Percentiles rank a stretch among this genome's conserved stretches.
phyloP scores from a whole-genome alignment of 805 yeast genomes.

The Pichia gijzeniarum region DNA sequence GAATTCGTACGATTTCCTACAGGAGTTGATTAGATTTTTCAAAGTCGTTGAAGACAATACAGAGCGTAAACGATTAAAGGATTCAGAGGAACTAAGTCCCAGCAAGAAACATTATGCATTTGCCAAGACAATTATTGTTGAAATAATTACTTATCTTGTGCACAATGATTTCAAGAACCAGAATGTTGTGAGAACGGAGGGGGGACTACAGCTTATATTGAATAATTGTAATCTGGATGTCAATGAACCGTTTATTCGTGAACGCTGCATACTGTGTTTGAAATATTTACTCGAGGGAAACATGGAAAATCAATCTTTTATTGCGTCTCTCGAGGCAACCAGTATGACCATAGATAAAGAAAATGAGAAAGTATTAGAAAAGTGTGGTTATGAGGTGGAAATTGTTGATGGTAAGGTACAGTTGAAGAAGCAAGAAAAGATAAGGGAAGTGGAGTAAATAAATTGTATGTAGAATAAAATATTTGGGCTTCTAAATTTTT shows the following conservation, averaged over 20 bases:
- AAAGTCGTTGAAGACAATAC: slow-evolving; percentile 37
- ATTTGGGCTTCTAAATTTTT: neutral
- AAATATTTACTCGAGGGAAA: slow-evolving; percentile 63
- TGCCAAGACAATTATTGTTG: slow-evolving; percentile 60
- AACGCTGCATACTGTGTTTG: slow-evolving; percentile 74
- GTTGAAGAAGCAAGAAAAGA: slow-evolving; percentile 31
- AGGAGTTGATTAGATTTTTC: slow-evolving; percentile 32
- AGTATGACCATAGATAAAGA: slow-evolving; percentile 53
- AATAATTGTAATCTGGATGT: slow-evolving; percentile 83
- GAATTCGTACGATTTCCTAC: slow-evolving; percentile 34
- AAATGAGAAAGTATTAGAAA: slow-evolving; percentile 37
- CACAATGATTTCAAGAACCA: slow-evolving; percentile 51
- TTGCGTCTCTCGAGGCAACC: slow-evolving; percentile 70
- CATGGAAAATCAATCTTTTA: slow-evolving; percentile 64
- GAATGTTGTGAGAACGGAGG: slow-evolving; percentile 55
- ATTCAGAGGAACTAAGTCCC: slow-evolving; percentile 7
- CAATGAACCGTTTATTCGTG: slow-evolving; percentile 84
- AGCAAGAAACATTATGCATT: slow-evolving; percentile 47
- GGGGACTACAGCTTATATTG: slow-evolving; percentile 65
- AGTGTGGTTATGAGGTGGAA: slow-evolving; percentile 74
- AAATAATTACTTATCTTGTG: slow-evolving; percentile 53
- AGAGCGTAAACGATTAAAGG: slow-evolving; percentile 30
- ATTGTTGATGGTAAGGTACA: slow-evolving; percentile 65
- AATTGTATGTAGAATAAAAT: no score
- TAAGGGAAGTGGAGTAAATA: neutral